Base-by-base conservation (phyloP, 2,329 filamentous ascomycete species). In the Colletotrichum neosansevieriae region DNA sequence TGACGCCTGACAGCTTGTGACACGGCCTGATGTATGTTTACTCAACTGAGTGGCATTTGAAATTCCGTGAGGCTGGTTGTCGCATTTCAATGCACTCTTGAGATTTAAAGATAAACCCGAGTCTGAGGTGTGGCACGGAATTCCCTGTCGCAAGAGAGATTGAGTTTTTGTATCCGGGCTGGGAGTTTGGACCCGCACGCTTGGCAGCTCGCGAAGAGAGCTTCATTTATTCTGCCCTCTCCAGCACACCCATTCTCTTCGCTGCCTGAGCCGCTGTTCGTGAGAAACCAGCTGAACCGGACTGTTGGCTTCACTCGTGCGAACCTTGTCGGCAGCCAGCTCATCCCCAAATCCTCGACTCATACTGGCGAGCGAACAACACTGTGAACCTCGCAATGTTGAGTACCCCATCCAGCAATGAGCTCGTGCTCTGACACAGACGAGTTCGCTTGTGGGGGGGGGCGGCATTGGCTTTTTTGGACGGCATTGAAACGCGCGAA, bases 341-440 rank as follows among this genome's bases (percentile, higher is more conserved):
- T 29, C 29, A 29, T 29, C 29, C 6, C 29, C 29, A 29, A 7
- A 29, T 7, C 29, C 6, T 7, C 29, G 29, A n/a, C n/a, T 9
- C 29, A 29, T 29, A 29, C 6, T 6, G 7, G 36, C 36, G 36
- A 38, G 4, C 11, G 11, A 15, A 12, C n/a, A n/a, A n/a, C n/a
- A n/a, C n/a, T n/a, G n/a, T n/a, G 11, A 3, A 12, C 49, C 49
- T 32, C 32, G 49, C 15, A 15, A 32, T 17, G 15, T 54, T 32
- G 19, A 56, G 2, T 24, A 0, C 47, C 47, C 36, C 12, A 42
- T 34, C 6, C 21, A 40, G 65, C 38, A 64, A 49, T 24, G 60
- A 68, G 53, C 17, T 68, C 49, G 65, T 49, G 54, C 64, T 53
- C 53, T 29, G 64, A 49, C 65, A 34, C 54, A 54, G 60, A 65